Evolutionary conservation across 192 early-diverging fungal species (phyloP).

Genomic region (Coemansia aciculifera): DNA sequence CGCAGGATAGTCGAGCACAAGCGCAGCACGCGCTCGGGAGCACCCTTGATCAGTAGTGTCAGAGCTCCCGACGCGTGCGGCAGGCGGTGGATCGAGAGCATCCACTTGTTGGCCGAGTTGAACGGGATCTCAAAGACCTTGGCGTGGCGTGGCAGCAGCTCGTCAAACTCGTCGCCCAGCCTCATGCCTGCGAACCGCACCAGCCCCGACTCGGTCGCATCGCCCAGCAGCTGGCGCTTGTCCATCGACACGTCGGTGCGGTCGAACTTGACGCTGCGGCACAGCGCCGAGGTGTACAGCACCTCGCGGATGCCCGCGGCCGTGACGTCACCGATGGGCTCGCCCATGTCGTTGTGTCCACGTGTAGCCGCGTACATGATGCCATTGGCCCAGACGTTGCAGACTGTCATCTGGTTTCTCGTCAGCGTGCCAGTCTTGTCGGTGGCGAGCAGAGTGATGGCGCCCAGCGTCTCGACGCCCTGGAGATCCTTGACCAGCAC

Average conservation of each 20-base stretch:
- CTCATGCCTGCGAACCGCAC: conserved; percentile 76
- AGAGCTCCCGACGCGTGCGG: conserved; percentile 40
- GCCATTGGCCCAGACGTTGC: conserved; percentile 83
- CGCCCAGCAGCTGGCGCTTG: conserved; percentile 81
- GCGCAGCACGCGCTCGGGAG: conserved; percentile 88
- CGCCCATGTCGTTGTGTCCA: conserved; percentile 49
- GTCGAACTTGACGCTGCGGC: conserved; percentile 89
- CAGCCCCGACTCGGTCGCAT: conserved; percentile 94
- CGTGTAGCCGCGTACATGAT: conserved; percentile 65
- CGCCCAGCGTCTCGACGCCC: conserved; percentile 95
- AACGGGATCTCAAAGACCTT: conserved; percentile 96
- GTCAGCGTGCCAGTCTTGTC: conserved; percentile 98
- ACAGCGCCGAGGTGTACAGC: conserved; percentile 76
- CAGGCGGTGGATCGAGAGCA: conserved; percentile 85
- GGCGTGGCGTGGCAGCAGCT: conserved; percentile 63
- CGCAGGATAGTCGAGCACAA: conserved; percentile 77
- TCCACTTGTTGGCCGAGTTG: conserved; percentile 96
- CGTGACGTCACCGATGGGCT: conserved; percentile 54
- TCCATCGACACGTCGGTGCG: conserved; percentile 81
- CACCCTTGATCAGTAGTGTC: conserved; percentile 90
- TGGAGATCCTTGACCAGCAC: conserved; percentile 95
- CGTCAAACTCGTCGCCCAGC: conserved; percentile 71
- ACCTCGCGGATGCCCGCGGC: conserved; percentile 73
- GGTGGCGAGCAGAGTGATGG: conserved; percentile 93
- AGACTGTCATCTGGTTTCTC: conserved; percentile 95